Evolutionary conservation across 2,329 filamentous ascomycete genomes (phyloP).

Genomic region (Fusarium pininemorale): DNA sequence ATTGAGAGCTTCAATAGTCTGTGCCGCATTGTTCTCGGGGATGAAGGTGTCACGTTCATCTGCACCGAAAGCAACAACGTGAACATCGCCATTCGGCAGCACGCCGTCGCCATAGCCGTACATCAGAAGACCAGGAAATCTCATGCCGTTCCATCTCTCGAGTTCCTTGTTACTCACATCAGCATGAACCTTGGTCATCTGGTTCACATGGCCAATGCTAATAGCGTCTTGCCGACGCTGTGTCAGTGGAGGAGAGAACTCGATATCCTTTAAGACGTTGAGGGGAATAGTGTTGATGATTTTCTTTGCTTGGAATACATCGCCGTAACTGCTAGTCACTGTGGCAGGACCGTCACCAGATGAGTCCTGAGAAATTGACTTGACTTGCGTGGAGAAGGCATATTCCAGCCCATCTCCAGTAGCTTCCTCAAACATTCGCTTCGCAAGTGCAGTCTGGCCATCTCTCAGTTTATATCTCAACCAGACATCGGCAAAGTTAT

Average conservation of each 20-base stretch:
- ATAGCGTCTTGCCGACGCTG: accelerated
- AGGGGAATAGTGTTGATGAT: background rate
- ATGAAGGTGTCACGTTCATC: background rate
- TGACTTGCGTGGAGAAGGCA: background rate
- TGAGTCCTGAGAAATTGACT: background rate
- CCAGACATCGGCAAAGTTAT: background rate
- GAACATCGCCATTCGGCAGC: accelerated
- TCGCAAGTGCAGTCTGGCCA: background rate
- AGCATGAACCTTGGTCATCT: background rate
- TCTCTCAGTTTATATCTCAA: background rate
- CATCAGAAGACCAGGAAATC: background rate
- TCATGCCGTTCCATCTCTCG: background rate
- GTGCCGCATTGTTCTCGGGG: accelerated
- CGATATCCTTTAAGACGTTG: background rate
- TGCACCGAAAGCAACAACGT: background rate
- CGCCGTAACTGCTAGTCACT: accelerated
- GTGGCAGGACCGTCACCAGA: background rate
- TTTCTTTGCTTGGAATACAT: background rate
- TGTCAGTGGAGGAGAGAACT: background rate
- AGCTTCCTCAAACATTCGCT: background rate
- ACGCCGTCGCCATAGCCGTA: background rate
- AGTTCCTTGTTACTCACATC: background rate
- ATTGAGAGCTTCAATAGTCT: background rate
- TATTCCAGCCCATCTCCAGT: background rate
- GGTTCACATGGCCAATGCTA: background rate